These are phyloP conservation scores for Botrytis hyacinthi DNA, from an alignment of 2,329 filamentous ascomycete genomes.

Conservation along the genomic window DNA sequence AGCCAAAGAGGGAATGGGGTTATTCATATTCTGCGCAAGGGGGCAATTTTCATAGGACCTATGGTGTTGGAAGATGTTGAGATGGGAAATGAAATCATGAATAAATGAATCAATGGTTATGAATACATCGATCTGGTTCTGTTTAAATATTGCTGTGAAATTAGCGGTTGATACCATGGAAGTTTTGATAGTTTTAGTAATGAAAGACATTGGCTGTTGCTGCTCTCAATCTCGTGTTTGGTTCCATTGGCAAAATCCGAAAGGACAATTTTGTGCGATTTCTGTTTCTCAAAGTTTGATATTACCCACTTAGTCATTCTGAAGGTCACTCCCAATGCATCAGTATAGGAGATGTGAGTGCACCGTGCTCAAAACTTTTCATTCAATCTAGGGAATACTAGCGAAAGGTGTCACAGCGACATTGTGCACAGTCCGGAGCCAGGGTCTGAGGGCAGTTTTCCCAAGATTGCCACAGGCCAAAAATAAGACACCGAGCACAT, in stretches of 20 bases:
- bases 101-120: constrained; percentile 12
- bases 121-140: neutral
- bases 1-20: constrained; percentile 29
- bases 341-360: neutral
- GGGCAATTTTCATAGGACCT: constrained; percentile 18
- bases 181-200: neutral
- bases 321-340: neutral
- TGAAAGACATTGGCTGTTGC: neutral
- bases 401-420: neutral
- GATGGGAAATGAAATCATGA: constrained; percentile 11
- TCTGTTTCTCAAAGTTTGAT: neutral
- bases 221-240: neutral
- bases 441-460: neutral
- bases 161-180: neutral
- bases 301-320: neutral
- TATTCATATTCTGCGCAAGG: constrained; percentile 19
- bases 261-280: neutral
- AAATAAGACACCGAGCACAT: neutral
- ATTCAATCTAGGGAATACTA: neutral
- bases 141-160: neutral
- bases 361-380: neutral
- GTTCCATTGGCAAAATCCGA: neutral
- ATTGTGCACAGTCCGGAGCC: neutral
- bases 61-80: constrained; percentile 21
- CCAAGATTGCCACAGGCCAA: neutral